Base-by-base conservation (phyloP, 2,329 filamentous ascomycete genomes). In the Diaporthe vaccinii region DNA sequence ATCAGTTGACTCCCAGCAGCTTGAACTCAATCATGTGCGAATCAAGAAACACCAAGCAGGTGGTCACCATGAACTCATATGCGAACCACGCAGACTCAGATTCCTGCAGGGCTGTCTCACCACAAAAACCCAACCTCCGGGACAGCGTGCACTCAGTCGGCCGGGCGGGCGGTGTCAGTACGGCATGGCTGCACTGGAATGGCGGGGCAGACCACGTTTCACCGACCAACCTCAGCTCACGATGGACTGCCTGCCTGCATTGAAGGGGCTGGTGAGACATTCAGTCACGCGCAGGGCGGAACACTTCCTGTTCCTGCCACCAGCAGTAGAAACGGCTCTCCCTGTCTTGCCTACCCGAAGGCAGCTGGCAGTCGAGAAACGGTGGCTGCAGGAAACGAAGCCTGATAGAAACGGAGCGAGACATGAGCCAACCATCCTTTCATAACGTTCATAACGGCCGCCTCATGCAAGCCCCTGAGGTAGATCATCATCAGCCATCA, bases 131-230 rank as follows among this genome's bases (percentile, higher is more conserved):
- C 65, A 68, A 68, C 65, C 65, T 68, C 65, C 65, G 12, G 62
- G 65, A 53, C 12, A 53, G 46, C 25, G 44, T 53, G 62, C 31
- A 25, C 39, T 41, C 36, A 8, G 36, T 25, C 58, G 14, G 53
- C n/a, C 4, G 20, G 22, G 9, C 12, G 31, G 36, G 36, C 36
- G 10, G 36, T 39, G 36, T 12, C 36, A 39, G 36, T 39, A 15
- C 59, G 20, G 59, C 36, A 25, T 28, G n/a, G 36, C 36, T 41
- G 58, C 36, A 25, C n/a, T 69, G 65, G 65, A 69, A 55, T 55
- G 65, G 65, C 65, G 65, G 46, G 65, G 65, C 65, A 69, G 65
- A 17, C 65, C 65, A 69, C 65, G 65, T 69, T 69, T 69, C 65
- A 69, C n/a, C 28, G 34, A 39, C 65, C 49, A 69, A 69, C 65